phyloP scores from a whole-genome alignment of 75 land plant species.

The Picea sitchensis region DNA sequence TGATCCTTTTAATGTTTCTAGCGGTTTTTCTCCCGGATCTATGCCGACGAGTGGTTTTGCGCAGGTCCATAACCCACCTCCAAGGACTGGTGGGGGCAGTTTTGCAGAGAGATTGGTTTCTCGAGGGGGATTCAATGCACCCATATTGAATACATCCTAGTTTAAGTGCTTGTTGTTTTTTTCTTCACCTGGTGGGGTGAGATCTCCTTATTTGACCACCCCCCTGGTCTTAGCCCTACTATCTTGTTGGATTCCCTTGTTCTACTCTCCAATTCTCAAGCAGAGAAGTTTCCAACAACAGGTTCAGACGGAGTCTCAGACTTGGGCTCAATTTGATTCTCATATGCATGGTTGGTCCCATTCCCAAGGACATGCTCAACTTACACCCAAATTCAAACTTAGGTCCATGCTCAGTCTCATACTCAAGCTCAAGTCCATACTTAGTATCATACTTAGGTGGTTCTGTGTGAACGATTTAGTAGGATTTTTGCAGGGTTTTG shows the following conservation, averaged over 20 bases:
- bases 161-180: conserved; percentile 18
- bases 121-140: conserved; percentile 57
- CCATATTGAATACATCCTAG: conserved; percentile 36
- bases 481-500: too few species aligned
- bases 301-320: too few species aligned
- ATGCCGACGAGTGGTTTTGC: neutral
- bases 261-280: conserved; percentile 62
- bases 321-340: too few species aligned
- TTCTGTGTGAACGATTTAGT: too few species aligned
- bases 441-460: conserved; percentile 10
- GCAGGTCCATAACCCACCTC: conserved; percentile 3
- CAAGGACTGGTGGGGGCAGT: conserved; percentile 14
- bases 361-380: too few species aligned
- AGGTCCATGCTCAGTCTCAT: too few species aligned
- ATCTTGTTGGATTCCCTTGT: conserved; percentile 74
- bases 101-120: conserved; percentile 58
- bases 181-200: conserved; percentile 13
- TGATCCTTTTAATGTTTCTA: conserved; percentile 2
- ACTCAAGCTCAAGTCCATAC: too few species aligned
- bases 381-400: too few species aligned
- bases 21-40: neutral
- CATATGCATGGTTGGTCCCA: too few species aligned
- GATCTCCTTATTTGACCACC: conserved; percentile 53
- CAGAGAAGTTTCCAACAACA: neutral
- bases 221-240: conserved; percentile 76